phyloP scores from a whole-genome alignment of 108 stramenopile genomes.

The Skeletonema costatum region DNA sequence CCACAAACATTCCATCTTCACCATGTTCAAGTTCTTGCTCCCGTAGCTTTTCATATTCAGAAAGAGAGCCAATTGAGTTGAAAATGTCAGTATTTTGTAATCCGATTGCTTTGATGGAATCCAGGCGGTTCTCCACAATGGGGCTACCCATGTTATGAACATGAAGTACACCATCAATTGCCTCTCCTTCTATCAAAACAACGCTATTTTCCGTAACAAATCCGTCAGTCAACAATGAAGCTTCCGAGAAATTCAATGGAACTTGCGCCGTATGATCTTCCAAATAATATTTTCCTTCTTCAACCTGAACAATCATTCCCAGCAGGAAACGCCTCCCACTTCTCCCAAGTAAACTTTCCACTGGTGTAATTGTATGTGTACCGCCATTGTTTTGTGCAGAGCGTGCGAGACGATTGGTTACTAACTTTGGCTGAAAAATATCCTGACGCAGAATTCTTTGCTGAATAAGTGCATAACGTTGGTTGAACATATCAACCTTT shows the following conservation, averaged over 20 bases:
- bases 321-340: constrained; percentile 45
- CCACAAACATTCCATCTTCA: constrained; percentile 76
- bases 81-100: constrained; percentile 66
- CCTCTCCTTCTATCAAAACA: constrained; percentile 88
- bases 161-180: constrained; percentile 76
- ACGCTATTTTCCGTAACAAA: constrained; percentile 90
- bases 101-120: constrained; percentile 68
- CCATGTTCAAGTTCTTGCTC: constrained; percentile 57
- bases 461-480: constrained; percentile 72
- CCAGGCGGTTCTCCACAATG: constrained; percentile 66
- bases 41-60: constrained; percentile 60
- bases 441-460: constrained; percentile 78
- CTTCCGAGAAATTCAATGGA: constrained; percentile 58
- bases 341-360: constrained; percentile 67
- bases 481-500: constrained; percentile 69
- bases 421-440: constrained; percentile 62
- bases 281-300: constrained; percentile 69
- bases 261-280: constrained; percentile 84
- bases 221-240: constrained; percentile 57
- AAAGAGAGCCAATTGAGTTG: constrained; percentile 61
- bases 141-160: constrained; percentile 78
- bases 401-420: constrained; percentile 35
- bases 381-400: constrained; percentile 3
- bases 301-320: constrained; percentile 67
- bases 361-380: constrained; percentile 48